Evolutionary conservation across 768 basidiomycete species (phyloP).

Genomic region (Suillus subaureus): DNA sequence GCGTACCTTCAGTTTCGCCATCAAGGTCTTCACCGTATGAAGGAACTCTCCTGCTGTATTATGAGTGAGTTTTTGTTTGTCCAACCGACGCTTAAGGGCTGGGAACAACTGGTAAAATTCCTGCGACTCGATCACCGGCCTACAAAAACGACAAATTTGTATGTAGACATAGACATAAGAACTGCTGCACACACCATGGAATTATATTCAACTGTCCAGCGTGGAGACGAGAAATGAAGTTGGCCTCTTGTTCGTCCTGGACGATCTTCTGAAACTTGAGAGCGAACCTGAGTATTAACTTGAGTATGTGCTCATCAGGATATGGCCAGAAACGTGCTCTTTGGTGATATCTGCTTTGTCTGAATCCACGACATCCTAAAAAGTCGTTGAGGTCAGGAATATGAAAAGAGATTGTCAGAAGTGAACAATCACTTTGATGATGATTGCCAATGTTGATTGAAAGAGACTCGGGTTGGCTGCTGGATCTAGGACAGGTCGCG

Average conservation of each 20-base stretch:
- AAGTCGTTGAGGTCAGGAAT: neutral
- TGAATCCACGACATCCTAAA: conserved; percentile 63
- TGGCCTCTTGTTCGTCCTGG: conserved; percentile 58
- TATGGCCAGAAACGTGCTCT: conserved; percentile 43
- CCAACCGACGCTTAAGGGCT: conserved; percentile 46
- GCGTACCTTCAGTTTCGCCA: conserved; percentile 66
- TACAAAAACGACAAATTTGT: neutral
- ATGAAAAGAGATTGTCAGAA: neutral
- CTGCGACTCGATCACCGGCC: conserved; percentile 61
- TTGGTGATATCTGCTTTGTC: conserved; percentile 58
- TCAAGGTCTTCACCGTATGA: conserved; percentile 58
- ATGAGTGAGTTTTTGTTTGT: conserved; percentile 52
- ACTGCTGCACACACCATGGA: conserved; percentile 47
- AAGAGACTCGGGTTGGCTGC: conserved; percentile 59
- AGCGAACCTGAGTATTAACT: conserved; percentile 43
- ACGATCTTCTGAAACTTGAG: conserved; percentile 66
- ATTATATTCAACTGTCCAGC: conserved; percentile 56
- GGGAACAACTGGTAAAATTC: conserved; percentile 62
- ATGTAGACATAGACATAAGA: no score
- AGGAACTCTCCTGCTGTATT: conserved; percentile 55
- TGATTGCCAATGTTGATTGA: conserved; percentile 59
- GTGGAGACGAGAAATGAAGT: conserved; percentile 65
- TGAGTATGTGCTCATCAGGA: neutral
- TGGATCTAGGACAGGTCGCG: conserved; percentile 60
- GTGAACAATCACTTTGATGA: conserved; percentile 52